These are phyloP conservation scores for Viola odorata DNA, from an alignment of 345 rosid species.

Conservation along the genomic window DNA sequence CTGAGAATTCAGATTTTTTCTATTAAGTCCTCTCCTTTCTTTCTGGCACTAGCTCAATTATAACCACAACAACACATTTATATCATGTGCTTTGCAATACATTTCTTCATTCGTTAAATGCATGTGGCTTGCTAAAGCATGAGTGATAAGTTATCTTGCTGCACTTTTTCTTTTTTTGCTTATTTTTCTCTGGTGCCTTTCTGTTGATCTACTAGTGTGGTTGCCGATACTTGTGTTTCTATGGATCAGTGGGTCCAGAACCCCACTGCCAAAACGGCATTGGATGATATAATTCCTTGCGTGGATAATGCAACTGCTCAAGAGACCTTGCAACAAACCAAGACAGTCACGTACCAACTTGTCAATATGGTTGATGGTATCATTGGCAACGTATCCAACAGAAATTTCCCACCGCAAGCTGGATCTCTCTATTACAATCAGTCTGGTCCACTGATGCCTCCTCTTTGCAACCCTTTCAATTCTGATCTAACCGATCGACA, in stretches of 20 bases:
- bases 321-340: slow-evolving; percentile 56
- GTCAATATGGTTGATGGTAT: slow-evolving; percentile 41
- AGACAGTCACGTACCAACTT: slow-evolving; percentile 59
- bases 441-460: slow-evolving; percentile 77
- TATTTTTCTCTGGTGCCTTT: background rate
- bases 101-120: no score
- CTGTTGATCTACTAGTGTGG: slow-evolving; percentile 38
- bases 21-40: no score
- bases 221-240: slow-evolving; percentile 83
- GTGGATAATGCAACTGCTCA: slow-evolving; percentile 90
- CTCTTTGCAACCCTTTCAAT: slow-evolving; percentile 76
- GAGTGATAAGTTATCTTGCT: background rate
- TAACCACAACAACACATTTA: no score
- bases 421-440: slow-evolving; percentile 59
- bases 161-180: background rate
- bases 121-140: no score
- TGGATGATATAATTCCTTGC: slow-evolving; percentile 90
- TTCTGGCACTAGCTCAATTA: no score
- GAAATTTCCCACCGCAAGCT: slow-evolving; percentile 37
- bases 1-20: no score
- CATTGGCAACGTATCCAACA: slow-evolving; percentile 49
- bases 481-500: slow-evolving; percentile 48
- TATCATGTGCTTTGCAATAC: no score
- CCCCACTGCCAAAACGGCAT: slow-evolving; percentile 83
- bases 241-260: slow-evolving; percentile 90